Base-by-base conservation (phyloP, 2,329 filamentous ascomycete genomes). In the Aspergillus tamarii region DNA sequence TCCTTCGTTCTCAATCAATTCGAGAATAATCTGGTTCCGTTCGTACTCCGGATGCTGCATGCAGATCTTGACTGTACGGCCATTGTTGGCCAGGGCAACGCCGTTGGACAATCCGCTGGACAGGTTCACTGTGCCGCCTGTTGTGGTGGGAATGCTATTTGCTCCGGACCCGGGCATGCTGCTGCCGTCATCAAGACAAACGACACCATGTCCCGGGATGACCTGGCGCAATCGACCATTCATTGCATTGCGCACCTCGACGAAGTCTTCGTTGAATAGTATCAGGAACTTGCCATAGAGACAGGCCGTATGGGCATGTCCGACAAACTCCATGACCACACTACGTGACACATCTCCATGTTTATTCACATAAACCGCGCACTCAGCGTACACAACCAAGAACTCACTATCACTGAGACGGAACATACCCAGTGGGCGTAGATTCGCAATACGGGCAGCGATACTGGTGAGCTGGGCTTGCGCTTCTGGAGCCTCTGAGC, bases 321-420 rank as follows among this genome's bases (percentile, higher is more conserved):
- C 95, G n/a, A 96, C 95, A 77, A 98, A 99, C 76, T 98, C 93
- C 93, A 99, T 97, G 73, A 98, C 94, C 63, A 98, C 92, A 32
- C 91, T 93, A 53, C 96, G 91, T 45, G 89, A 94, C 32, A 99
- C 93, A 66, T 99, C 95, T 69, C 95, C 95, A 78, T 98, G 93
- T 80, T 98, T 97, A 83, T 99, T 96, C 74, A 98, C 91, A 74
- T 98, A 99, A 10, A 99, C 94, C 21, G 94, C 95, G 71, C 94
- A 98, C 78, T 97, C 93, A 78, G 96, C 92, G 77, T 98, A 99
- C 43, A 91, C 92, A 56, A 97, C 88, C 30, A 99, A 83, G 79
- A 98, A 99, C 77, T 97, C 95, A 62, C 91, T 91, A 64, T 96
- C 92, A 68, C 91, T 94, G 60, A 99, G 88, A 46, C 94, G 89